Percentiles rank a stretch among this genome's conserved stretches.
Evolutionary conservation across 2,329 filamentous ascomycete species (phyloP).

Genomic region (Pyrenochaeta sp.): DNA sequence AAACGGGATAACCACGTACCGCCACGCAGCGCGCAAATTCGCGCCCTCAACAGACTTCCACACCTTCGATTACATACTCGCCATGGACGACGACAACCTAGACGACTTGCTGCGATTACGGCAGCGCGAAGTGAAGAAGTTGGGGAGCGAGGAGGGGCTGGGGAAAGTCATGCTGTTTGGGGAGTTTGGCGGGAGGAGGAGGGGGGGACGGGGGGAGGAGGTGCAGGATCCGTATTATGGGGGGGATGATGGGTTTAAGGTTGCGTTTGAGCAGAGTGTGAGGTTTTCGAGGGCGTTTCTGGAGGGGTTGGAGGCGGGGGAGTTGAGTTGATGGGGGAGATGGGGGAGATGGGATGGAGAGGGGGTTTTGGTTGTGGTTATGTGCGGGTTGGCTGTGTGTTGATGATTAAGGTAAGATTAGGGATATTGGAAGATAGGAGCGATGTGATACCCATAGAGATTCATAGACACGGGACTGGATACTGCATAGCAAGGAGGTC

Average conservation of each 20-base stretch:
- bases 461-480: background rate
- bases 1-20: slow-evolving; percentile 80
- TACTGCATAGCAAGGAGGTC: too few species aligned
- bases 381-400: background rate
- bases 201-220: slow-evolving; percentile 66
- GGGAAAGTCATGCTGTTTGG: slow-evolving; percentile 82
- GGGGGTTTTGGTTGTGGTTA: background rate
- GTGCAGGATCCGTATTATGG: slow-evolving; percentile 93
- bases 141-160: slow-evolving; percentile 47
- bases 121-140: slow-evolving; percentile 58
- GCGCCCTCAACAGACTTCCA: slow-evolving; percentile 74
- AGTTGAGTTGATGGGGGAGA: slow-evolving; percentile 27
- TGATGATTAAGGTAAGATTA: background rate
- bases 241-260: slow-evolving; percentile 74
- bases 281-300: slow-evolving; percentile 82
- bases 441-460: background rate
- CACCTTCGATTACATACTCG: slow-evolving; percentile 90
- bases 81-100: slow-evolving; percentile 90
- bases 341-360: background rate
- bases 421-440: background rate
- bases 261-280: slow-evolving; percentile 82
- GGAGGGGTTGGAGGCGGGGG: slow-evolving; percentile 60
- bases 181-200: slow-evolving; percentile 70
- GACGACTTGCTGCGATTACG: slow-evolving; percentile 71
- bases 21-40: slow-evolving; percentile 79